A percentile compares a stretch with the other conserved stretches of the same genome.
These are phyloP conservation scores for Cystofilobasidium macerans DNA, from an alignment of 768 basidiomycete genomes.

Conservation along the genomic window DNA sequence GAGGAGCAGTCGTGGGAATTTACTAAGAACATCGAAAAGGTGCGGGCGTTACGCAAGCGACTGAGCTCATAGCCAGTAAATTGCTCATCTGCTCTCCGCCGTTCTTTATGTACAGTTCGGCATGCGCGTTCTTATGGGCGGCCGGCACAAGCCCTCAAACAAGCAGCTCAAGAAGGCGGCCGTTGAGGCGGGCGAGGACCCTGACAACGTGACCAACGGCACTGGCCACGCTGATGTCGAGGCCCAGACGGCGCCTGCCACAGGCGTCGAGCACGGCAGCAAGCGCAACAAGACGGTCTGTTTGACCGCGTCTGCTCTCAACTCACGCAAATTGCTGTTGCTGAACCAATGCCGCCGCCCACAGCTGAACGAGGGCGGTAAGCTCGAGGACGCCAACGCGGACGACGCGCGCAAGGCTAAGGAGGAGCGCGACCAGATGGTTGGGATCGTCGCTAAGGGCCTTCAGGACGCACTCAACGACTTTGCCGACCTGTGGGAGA, in stretches of 20 bases:
- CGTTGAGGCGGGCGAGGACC: conserved; percentile 33
- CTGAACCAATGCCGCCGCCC: too few species aligned
- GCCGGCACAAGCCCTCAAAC: conserved; percentile 17
- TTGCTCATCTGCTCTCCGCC: too few species aligned
- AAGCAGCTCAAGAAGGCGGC: conserved; percentile 20
- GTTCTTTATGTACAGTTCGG: background rate
- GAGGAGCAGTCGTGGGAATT: conserved; percentile 42
- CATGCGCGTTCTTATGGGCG: conserved; percentile 5
- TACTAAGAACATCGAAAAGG: conserved; percentile 25
- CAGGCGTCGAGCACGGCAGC: background rate
- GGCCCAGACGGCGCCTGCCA: conserved; percentile 32
- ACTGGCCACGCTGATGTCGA: background rate
- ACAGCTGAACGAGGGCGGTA: conserved; percentile 16
- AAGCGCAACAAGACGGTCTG: conserved; percentile 11
- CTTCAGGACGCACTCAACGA: conserved; percentile 38
- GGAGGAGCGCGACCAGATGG: conserved; percentile 28
- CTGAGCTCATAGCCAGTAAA: conserved; percentile 10
- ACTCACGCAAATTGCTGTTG: too few species aligned
- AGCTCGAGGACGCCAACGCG: conserved; percentile 3
- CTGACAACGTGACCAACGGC: background rate
- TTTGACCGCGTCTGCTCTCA: too few species aligned
- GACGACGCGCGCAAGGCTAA: conserved; percentile 33
- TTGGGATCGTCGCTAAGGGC: conserved; percentile 37
- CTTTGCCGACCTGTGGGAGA: conserved; percentile 38
- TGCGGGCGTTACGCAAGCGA: background rate